Conservation (phyloP, 2,329 filamentous ascomycete species). For the Cladorrhinum sp. region DNA sequence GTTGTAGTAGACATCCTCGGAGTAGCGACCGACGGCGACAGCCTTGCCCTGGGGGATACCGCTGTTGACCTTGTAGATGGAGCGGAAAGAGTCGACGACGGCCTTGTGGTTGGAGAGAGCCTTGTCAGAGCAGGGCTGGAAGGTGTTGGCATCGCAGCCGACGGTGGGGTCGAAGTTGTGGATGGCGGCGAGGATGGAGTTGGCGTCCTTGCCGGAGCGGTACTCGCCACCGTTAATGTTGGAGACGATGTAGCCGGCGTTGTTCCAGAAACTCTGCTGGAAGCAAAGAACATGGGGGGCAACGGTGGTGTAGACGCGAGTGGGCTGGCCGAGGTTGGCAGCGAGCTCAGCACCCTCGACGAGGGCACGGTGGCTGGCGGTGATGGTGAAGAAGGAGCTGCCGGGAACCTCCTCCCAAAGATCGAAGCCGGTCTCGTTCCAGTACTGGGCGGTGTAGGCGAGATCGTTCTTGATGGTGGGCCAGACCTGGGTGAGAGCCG, state of each 20-base stretch:
- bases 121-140: constrained; percentile 71
- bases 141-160: constrained; percentile 66
- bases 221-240: constrained; percentile 65
- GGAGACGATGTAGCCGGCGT: constrained; percentile 60
- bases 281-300: constrained; percentile 72
- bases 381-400: constrained; percentile 75
- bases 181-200: constrained; percentile 65
- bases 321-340: constrained; percentile 49
- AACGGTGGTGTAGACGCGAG: constrained; percentile 57
- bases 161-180: constrained; percentile 66
- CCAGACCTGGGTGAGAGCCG: constrained; percentile 60
- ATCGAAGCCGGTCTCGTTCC: constrained; percentile 66
- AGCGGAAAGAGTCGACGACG: constrained; percentile 71
- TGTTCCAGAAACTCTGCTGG: constrained; percentile 70
- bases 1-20: constrained; percentile 71
- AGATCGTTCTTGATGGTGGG: constrained; percentile 75
- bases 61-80: constrained; percentile 66
- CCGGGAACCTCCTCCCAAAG: constrained; percentile 80
- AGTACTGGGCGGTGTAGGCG: constrained; percentile 70
- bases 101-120: constrained; percentile 74
- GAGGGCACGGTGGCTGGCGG: constrained; percentile 66
- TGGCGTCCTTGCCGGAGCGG: constrained; percentile 68
- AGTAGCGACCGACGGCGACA: constrained; percentile 63
- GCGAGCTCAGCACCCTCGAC: constrained; percentile 67
- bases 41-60: constrained; percentile 59